phyloP scores from a whole-genome alignment of 768 basidiomycete species.

The Pleurotus sapidus region DNA sequence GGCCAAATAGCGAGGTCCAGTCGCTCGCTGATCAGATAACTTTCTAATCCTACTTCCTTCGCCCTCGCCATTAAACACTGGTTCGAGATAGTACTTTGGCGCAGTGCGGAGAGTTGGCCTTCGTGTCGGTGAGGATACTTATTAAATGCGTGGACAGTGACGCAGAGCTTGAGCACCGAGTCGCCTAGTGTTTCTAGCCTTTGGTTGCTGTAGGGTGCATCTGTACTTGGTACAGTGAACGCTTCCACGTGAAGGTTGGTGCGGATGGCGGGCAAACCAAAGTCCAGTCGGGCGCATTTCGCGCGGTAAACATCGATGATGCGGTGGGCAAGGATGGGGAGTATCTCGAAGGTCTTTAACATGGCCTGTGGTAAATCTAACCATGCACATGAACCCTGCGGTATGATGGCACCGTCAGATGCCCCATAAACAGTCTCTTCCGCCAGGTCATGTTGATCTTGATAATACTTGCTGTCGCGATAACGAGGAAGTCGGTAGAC shows the following conservation, averaged over 20 bases:
- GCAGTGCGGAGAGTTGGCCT: conserved; percentile 71
- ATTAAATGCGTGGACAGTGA: conserved; percentile 75
- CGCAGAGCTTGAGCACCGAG: conserved; percentile 72
- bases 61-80: conserved; percentile 66
- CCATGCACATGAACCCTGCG: conserved; percentile 49
- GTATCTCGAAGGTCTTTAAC: conserved; percentile 47
- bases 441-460: conserved; percentile 12
- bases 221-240: conserved; percentile 67
- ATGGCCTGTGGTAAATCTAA: conserved; percentile 50
- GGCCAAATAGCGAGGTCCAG: conserved; percentile 58
- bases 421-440: conserved; percentile 14
- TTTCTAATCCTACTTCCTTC: conserved; percentile 58
- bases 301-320: conserved; percentile 66
- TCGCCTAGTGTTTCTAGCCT: conserved; percentile 88
- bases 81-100: conserved; percentile 68
- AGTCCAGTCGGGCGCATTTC: conserved; percentile 42
- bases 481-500: conserved; percentile 38
- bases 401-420: conserved; percentile 27
- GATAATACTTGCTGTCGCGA: conserved; percentile 34
- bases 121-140: conserved; percentile 77
- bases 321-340: conserved; percentile 68
- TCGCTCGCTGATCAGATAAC: conserved; percentile 59
- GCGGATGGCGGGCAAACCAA: conserved; percentile 59
- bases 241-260: conserved; percentile 67
- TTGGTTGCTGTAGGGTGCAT: conserved; percentile 73